These are phyloP conservation scores for Podila clonocystis DNA, from an alignment of 192 early-diverging fungal genomes.

Conservation along the genomic window DNA sequence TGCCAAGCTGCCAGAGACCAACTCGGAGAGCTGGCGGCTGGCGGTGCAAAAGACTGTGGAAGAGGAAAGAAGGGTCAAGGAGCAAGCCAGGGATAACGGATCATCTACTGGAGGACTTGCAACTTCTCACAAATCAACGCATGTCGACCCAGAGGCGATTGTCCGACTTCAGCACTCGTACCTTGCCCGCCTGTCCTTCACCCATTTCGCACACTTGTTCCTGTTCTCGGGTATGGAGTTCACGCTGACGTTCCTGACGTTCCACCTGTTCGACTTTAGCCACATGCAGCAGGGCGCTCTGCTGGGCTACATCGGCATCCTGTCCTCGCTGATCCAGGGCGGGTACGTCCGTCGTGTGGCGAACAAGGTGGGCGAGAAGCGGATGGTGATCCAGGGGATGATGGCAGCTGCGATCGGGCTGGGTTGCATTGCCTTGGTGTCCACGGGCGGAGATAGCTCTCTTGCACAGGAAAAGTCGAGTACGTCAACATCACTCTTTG, in stretches of 20 bases:
- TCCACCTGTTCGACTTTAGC: slow-evolving; percentile 87
- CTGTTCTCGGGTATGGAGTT: slow-evolving; percentile 99
- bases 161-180: slow-evolving; percentile 49
- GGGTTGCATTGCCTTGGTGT: slow-evolving; percentile 63
- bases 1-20: slow-evolving; percentile 80
- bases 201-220: slow-evolving; percentile 92
- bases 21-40: slow-evolving; percentile 27
- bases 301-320: slow-evolving; percentile 87
- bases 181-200: slow-evolving; percentile 62
- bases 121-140: neutral
- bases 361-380: slow-evolving; percentile 73
- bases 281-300: slow-evolving; percentile 91
- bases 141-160: slow-evolving; percentile 14
- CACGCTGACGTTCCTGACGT: slow-evolving; percentile 96
- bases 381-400: slow-evolving; percentile 84
- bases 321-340: slow-evolving; percentile 91
- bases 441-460: slow-evolving; percentile 31
- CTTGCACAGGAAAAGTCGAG: neutral
- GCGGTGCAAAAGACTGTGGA: slow-evolving; percentile 27
- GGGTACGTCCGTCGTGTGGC: slow-evolving; percentile 87
- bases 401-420: slow-evolving; percentile 72
- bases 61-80: slow-evolving; percentile 25
- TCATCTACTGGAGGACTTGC: neutral
- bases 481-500: neutral
- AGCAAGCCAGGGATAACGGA: slow-evolving; percentile 1